Percentiles rank a stretch among this genome's conserved stretches.
Evolutionary conservation across 2,329 filamentous ascomycete genomes (phyloP).

Genomic region (Phaeomoniella chlamydospora): DNA sequence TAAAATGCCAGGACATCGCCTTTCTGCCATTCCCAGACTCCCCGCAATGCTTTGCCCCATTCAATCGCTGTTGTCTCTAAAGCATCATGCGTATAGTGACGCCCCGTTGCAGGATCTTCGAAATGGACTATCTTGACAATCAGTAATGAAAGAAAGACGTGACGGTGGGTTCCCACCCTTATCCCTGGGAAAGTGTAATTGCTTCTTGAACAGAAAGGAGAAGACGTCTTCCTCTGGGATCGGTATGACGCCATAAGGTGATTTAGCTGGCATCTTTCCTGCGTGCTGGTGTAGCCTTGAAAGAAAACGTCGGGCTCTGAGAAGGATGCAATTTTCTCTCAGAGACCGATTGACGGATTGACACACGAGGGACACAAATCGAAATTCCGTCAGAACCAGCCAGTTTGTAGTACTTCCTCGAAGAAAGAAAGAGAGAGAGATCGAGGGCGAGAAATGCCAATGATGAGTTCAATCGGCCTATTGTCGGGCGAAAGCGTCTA

Average conservation of each 20-base stretch:
- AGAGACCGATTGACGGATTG: too few relatives aligned
- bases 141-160: background rate
- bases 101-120: conserved; percentile 55
- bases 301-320: too few relatives aligned
- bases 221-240: conserved; percentile 68
- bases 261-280: conserved; percentile 60
- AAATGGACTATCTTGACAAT: conserved; percentile 48
- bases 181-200: conserved; percentile 52
- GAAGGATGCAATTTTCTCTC: too few relatives aligned
- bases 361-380: too few relatives aligned
- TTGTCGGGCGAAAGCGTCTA: too few relatives aligned
- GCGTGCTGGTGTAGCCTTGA: too few relatives aligned
- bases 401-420: too few relatives aligned
- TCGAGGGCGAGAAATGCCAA: too few relatives aligned
- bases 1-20: conserved; percentile 73
- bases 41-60: conserved; percentile 70
- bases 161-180: conserved; percentile 42
- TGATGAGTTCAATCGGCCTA: too few relatives aligned
- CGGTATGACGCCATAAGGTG: conserved; percentile 47
- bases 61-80: conserved; percentile 50
- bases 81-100: conserved; percentile 56
- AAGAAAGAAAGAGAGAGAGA: too few relatives aligned
- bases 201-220: conserved; percentile 60
- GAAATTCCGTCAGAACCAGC: too few relatives aligned
- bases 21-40: conserved; percentile 62